Conservation (phyloP, 257 asterid genomes). For the Leonotis leonurus region DNA sequence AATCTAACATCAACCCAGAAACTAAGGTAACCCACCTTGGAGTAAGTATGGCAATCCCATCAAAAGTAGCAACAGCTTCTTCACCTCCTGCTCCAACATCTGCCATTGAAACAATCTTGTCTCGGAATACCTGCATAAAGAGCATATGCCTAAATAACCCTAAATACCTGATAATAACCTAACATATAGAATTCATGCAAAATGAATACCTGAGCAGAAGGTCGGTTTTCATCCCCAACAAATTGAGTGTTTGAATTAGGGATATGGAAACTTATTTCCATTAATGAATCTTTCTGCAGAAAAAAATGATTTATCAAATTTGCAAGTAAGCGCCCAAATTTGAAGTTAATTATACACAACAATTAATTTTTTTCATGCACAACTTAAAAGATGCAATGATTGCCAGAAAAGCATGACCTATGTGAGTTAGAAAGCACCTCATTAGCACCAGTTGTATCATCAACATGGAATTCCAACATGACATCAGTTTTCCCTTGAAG, state of each 20-base stretch:
- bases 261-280: constrained; percentile 94
- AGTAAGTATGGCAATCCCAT: constrained; percentile 84
- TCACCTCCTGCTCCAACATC: constrained; percentile 97
- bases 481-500: constrained; percentile 97
- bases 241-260: constrained; percentile 89
- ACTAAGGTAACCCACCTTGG: constrained; percentile 54
- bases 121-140: constrained; percentile 63
- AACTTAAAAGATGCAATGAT: not conserved
- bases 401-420: not conserved
- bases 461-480: constrained; percentile 89
- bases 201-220: constrained; percentile 78
- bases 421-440: constrained; percentile 39
- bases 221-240: constrained; percentile 83
- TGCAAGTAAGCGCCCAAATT: not conserved
- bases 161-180: not conserved
- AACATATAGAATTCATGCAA: not conserved
- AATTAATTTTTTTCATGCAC: not conserved
- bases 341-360: not conserved
- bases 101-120: constrained; percentile 83
- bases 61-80: constrained; percentile 87
- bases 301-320: not conserved
- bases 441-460: constrained; percentile 92
- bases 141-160: constrained; percentile 4
- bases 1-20: not conserved
- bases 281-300: constrained; percentile 88